Evolutionary conservation across 768 basidiomycete species (phyloP).

Genomic region (Macrolepiota dolichaula): DNA sequence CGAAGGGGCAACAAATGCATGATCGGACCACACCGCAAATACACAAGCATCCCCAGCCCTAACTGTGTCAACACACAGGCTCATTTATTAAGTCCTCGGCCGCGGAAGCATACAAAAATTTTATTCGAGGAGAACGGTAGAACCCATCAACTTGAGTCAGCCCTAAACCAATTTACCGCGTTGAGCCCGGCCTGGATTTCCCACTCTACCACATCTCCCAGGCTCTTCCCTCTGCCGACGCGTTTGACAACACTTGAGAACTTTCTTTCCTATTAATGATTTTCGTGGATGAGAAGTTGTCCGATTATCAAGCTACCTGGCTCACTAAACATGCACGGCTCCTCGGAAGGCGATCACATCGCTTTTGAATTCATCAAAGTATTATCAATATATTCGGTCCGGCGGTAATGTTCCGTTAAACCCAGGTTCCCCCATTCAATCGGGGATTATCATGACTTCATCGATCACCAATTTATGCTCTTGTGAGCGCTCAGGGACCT

Average conservation of each 20-base stretch:
- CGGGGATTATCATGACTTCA: not conserved
- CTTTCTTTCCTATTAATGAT: not conserved
- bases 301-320: not conserved
- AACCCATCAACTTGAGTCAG: not conserved
- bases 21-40: not conserved
- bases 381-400: not conserved
- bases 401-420: slow-evolving; percentile 2
- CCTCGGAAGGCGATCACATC: not conserved
- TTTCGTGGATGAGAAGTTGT: not conserved
- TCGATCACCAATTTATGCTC: not conserved
- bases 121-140: not conserved
- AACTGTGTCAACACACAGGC: not conserved
- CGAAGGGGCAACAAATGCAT: not conserved
- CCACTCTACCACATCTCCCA: not conserved
- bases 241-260: not conserved
- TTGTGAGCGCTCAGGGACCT: not conserved
- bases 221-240: not conserved
- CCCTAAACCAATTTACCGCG: not conserved
- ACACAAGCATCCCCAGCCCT: slow-evolving; percentile 1
- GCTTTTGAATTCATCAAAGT: not conserved
- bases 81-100: slow-evolving; percentile 5
- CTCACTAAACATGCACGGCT: not conserved
- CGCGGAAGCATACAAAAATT: not conserved
- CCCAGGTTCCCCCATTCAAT: not conserved
- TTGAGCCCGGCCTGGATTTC: not conserved